A percentile compares a stretch with the other conserved stretches of the same genome.
Evolutionary conservation across 108 stramenopile genomes (phyloP).

Genomic region (Skeletonema grethae): DNA sequence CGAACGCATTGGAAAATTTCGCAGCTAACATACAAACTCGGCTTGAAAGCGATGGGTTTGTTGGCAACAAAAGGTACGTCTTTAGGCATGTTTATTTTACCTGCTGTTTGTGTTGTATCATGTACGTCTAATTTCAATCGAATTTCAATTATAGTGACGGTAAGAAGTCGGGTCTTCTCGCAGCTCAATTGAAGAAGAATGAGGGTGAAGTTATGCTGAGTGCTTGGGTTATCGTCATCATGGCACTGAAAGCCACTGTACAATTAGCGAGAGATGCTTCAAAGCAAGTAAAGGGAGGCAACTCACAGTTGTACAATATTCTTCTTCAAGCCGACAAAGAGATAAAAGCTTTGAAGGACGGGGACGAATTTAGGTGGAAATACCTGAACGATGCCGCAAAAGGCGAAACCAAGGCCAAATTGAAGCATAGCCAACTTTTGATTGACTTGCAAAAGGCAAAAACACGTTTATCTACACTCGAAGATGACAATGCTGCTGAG

Average conservation of each 20-base stretch:
- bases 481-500: conserved; percentile 23
- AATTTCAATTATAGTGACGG: conserved; percentile 6
- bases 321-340: conserved; percentile 43
- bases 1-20: conserved; percentile 35
- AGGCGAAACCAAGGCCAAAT: conserved; percentile 54
- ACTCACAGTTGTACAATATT: conserved; percentile 50
- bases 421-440: conserved; percentile 55
- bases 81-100: not conserved
- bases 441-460: conserved; percentile 56
- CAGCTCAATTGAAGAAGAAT: conserved; percentile 24
- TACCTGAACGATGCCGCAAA: conserved; percentile 70
- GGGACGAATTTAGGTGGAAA: conserved; percentile 71
- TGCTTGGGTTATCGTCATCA: conserved; percentile 48
- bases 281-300: conserved; percentile 29
- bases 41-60: conserved; percentile 33
- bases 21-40: conserved; percentile 14
- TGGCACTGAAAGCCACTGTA: conserved; percentile 47
- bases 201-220: conserved; percentile 35
- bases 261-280: conserved; percentile 37
- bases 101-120: conserved; percentile 10
- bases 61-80: conserved; percentile 27
- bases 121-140: conserved; percentile 5
- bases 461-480: conserved; percentile 56
- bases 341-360: conserved; percentile 52
- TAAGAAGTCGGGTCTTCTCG: conserved; percentile 17